Base-by-base conservation (phyloP, 345 rosid species). In the Leavenworthia alabamica region DNA sequence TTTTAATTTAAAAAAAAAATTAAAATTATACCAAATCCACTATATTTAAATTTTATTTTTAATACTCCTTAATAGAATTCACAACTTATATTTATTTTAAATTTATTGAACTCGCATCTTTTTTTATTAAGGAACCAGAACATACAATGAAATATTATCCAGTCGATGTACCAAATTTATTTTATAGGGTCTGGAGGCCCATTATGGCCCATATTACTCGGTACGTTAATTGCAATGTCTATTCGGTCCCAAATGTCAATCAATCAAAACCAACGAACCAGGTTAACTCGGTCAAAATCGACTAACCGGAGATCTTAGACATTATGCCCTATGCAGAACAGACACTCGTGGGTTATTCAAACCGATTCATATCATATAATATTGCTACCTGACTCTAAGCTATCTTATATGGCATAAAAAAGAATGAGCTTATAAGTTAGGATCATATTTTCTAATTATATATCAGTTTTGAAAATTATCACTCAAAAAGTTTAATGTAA, bases 171-270 rank as follows among this genome's bases (percentile, higher is more conserved):
- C 42, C 36, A 59, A 23, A 23, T 15, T 50, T 31, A 29, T 29
- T 49, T 12, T 35, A 35, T 12, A 20, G 57, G 73, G 68, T 56
- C 54, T 61, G 0, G 0, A 36, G 43, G 60, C 73, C 73, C 67
- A 53, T 27, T 46, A 27, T 9, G 32, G 24, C 33, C 66, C 56
- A 33, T 42, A 23, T 3, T 11, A 20, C 50, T 13, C 5, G 58
- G 20, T 35, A 37, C 26, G 24, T 23, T 37, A 5, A 27, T 35
- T 4, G 12, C 32, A 35, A 45, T 35, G 19, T 23, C 3, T 11
- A 27, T 14, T 15, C 37, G 39, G 51, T 28, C 55, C 28, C 36
- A 13, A 0, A 49, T 8, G 36, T n/a, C n/a, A 50, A 5, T 32
- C 28, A 5, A 19, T 19, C 27, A 6, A 1, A 31, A 31, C 40